Evolutionary conservation across 2,329 filamentous ascomycete species (phyloP).

Genomic region (Thielaviopsis musarum): DNA sequence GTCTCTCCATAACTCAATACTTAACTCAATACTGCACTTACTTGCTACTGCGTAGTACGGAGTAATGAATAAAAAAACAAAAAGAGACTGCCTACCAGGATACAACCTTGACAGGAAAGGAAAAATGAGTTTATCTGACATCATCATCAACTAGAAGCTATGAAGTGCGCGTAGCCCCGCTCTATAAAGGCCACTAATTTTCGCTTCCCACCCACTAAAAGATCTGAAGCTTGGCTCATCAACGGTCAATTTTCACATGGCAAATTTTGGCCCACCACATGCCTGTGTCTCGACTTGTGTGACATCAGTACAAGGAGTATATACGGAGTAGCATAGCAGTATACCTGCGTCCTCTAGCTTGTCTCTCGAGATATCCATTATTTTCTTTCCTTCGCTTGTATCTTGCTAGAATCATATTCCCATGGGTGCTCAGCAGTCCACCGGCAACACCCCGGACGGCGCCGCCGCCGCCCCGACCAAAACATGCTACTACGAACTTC

Average conservation of each 20-base stretch:
- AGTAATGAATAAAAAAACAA: neutral
- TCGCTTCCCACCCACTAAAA: neutral
- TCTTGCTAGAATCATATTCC: neutral
- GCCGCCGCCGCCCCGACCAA: constrained; percentile 30
- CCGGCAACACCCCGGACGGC: constrained; percentile 20
- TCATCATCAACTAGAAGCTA: neutral
- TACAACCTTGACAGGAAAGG: too few species aligned
- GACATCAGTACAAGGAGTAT: too few species aligned
- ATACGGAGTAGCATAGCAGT: too few species aligned
- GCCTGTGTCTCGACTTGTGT: too few species aligned
- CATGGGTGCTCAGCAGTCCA: constrained; percentile 43
- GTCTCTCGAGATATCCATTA: neutral
- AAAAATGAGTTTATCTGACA: neutral
- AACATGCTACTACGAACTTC: constrained; percentile 72
- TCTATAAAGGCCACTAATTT: neutral
- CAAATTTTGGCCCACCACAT: neutral
- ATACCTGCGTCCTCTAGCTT: too few species aligned
- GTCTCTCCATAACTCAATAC: too few species aligned
- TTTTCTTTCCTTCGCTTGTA: neutral
- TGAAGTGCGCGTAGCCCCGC: neutral
- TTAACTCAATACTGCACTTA: too few species aligned
- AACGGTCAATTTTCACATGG: neutral
- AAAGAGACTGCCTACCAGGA: too few species aligned
- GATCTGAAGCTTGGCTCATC: neutral
- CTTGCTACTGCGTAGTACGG: neutral